Conservation (phyloP, 768 basidiomycete species). For the Asterophora parasitica region DNA sequence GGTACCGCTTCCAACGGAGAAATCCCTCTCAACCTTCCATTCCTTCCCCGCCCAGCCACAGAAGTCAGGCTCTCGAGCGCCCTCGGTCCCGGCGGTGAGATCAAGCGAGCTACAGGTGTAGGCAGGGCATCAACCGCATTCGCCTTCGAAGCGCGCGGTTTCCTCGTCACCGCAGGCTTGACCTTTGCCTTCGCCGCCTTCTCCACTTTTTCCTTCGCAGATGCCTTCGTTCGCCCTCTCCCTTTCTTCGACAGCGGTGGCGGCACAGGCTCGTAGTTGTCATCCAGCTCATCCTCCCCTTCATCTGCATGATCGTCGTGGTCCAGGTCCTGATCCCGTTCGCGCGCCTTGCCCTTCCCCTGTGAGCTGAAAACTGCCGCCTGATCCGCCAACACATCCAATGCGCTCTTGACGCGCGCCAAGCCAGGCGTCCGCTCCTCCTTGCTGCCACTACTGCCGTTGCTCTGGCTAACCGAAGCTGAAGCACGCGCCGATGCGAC, state of each 20-base stretch:
- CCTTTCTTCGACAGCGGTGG: conserved; percentile 9
- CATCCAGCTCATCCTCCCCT: neutral
- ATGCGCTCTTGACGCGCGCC: conserved; percentile 43
- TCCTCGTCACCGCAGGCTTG: conserved; percentile 7
- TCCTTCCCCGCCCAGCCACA: neutral
- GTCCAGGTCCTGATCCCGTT: neutral
- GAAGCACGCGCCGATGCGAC: conserved; percentile 12
- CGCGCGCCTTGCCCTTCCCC: conserved; percentile 15
- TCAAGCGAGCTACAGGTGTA: conserved; percentile 17
- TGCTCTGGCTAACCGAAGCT: neutral
- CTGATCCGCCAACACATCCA: conserved; percentile 74
- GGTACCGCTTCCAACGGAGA: conserved; percentile 7
- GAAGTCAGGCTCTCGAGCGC: neutral
- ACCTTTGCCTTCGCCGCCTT: conserved; percentile 6
- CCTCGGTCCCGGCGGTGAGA: conserved; percentile 20
- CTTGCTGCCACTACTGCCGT: neutral
- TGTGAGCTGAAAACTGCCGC: conserved; percentile 51
- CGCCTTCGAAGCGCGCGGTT: conserved; percentile 6
- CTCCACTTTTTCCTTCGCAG: conserved; percentile 12
- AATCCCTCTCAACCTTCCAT: neutral
- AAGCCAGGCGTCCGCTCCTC: conserved; percentile 13
- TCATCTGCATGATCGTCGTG: conserved; percentile 11
- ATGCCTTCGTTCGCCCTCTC: conserved; percentile 10
- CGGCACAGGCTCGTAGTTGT: neutral
- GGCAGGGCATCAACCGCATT: neutral